Evolutionary conservation across 139 green algal genomes (phyloP).

Genomic region (Chlamydomonas sp.): DNA sequence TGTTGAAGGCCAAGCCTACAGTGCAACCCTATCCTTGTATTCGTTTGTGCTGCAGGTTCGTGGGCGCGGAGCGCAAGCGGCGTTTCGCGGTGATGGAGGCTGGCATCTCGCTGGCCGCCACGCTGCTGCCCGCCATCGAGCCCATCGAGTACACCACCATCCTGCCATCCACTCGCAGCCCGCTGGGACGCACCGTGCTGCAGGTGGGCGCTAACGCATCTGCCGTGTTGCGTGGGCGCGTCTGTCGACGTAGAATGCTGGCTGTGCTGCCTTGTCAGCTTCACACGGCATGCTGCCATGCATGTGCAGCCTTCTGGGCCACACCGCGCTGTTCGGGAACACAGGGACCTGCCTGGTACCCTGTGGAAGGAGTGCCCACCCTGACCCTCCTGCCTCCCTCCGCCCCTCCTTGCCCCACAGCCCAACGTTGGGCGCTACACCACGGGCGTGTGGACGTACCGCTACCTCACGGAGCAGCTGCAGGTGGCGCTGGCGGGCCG

Average conservation of each 20-base stretch:
- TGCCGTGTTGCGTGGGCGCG: too few species aligned
- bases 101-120: conserved; percentile 76
- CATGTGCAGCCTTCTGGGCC: too few species aligned
- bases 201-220: conserved; percentile 40
- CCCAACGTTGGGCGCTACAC: conserved; percentile 64
- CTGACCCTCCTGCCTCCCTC: conserved; percentile 20
- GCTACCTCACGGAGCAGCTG: conserved; percentile 87
- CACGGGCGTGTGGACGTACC: conserved; percentile 65
- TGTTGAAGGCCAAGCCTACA: background rate
- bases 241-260: too few species aligned
- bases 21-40: background rate
- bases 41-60: conserved; percentile 37
- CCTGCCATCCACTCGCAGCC: conserved; percentile 72
- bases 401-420: conserved; percentile 21
- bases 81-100: conserved; percentile 80
- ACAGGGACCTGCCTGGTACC: too few species aligned
- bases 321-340: too few species aligned
- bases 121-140: conserved; percentile 90
- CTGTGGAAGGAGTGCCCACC: background rate
- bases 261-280: too few species aligned
- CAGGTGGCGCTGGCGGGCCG: conserved; percentile 75
- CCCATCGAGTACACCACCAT: conserved; percentile 82
- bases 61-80: conserved; percentile 54
- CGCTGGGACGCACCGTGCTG: conserved; percentile 85
- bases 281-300: too few species aligned